Conservation (phyloP, 2,329 filamentous ascomycete species). For the Ceratocystis eucalypticola region DNA sequence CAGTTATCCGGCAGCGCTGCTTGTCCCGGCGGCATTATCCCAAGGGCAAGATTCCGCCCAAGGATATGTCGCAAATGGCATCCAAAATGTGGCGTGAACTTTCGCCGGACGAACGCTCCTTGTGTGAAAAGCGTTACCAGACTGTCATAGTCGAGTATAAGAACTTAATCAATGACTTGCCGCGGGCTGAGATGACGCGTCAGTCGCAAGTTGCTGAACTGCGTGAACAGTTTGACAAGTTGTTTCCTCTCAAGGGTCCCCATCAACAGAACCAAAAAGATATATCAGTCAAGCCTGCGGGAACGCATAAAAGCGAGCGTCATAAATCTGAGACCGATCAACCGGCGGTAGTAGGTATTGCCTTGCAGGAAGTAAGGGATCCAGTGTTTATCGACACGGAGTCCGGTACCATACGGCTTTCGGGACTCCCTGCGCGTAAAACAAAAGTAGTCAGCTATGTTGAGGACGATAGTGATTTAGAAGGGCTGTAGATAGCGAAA, state of each 20-base stretch:
- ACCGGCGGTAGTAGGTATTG: background rate
- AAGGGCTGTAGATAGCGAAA: background rate
- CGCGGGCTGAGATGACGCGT: conserved; percentile 49
- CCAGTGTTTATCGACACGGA: background rate
- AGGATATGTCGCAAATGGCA: conserved; percentile 38
- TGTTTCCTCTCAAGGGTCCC: conserved; percentile 27
- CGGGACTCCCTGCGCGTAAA: conserved; percentile 16
- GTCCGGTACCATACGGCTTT: conserved; percentile 5
- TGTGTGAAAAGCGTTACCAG: conserved; percentile 53
- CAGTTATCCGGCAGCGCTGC: conserved; percentile 46
- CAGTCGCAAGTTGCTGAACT: conserved; percentile 50
- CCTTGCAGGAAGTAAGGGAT: background rate
- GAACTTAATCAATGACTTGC: conserved; percentile 23
- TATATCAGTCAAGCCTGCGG: background rate
- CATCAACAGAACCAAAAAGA: background rate
- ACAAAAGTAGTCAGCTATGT: conserved; percentile 27
- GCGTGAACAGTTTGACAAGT: conserved; percentile 41
- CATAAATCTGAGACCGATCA: background rate
- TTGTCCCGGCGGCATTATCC: conserved; percentile 30
- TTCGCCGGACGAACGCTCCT: conserved; percentile 60
- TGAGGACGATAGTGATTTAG: conserved; percentile 26
- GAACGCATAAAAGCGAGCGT: background rate
- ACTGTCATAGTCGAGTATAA: conserved; percentile 46
- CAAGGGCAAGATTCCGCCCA: conserved; percentile 15
- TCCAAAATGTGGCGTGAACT: conserved; percentile 86